These are phyloP conservation scores for Cladosporium sp. DNA, from an alignment of 2,329 filamentous ascomycete species.

Conservation along the genomic window DNA sequence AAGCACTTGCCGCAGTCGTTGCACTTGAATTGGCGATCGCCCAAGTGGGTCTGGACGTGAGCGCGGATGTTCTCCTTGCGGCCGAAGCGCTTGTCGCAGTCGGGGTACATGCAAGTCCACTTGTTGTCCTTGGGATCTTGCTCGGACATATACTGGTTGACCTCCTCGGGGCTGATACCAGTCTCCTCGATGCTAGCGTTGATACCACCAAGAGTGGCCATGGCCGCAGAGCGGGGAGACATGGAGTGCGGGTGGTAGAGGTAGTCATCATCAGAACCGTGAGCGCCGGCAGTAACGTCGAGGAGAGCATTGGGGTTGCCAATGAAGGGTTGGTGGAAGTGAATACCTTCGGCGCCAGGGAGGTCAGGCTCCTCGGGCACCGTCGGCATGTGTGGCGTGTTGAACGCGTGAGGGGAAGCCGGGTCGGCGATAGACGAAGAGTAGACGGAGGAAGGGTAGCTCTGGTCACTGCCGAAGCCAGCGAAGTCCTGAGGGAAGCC, in stretches of 20 bases:
- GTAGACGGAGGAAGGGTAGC: conserved; percentile 44
- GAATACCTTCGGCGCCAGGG: conserved; percentile 23
- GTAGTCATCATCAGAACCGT: conserved; percentile 8
- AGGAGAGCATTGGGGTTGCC: conserved; percentile 26
- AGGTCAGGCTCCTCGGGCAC: conserved; percentile 29
- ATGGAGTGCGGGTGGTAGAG: conserved; percentile 16
- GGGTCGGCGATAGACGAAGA: conserved; percentile 44
- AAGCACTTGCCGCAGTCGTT: conserved; percentile 93
- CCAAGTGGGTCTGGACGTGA: conserved; percentile 95
- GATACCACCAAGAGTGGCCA: conserved; percentile 45
- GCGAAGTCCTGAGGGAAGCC: conserved; percentile 14
- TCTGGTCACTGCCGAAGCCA: conserved; percentile 34
- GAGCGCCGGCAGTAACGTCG: conserved; percentile 16
- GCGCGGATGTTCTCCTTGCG: conserved; percentile 98
- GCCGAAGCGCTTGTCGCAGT: conserved; percentile 86
- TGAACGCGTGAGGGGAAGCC: conserved; percentile 37
- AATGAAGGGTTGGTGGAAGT: conserved; percentile 15
- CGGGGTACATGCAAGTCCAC: conserved; percentile 50
- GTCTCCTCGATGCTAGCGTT: conserved; percentile 66
- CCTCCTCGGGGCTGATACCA: conserved; percentile 77
- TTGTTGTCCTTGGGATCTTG: conserved; percentile 38
- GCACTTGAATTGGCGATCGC: conserved; percentile 91
- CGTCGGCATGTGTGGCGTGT: conserved; percentile 33
- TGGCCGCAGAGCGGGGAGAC: conserved; percentile 35
- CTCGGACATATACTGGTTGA: conserved; percentile 44